Evolutionary conservation across 2,329 filamentous ascomycete species (phyloP).

Genomic region (Fusarium agapanthi): DNA sequence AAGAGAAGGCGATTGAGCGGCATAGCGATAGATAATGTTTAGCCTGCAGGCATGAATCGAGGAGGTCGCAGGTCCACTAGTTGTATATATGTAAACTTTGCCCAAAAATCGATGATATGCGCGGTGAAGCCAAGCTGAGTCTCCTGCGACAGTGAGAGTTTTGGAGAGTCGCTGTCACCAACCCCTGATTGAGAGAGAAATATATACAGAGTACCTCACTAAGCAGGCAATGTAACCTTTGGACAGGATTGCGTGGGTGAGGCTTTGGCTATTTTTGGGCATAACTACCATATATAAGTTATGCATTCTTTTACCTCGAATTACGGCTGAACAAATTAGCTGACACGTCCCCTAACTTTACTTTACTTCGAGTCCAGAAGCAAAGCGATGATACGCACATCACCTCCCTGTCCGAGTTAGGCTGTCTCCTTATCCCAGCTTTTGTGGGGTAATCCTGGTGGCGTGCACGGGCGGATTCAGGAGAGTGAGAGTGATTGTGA

Average conservation of each 20-base stretch:
- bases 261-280: neutral
- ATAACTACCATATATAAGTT: neutral
- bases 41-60: constrained; percentile 14
- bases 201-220: neutral
- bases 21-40: constrained; percentile 44
- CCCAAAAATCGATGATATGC: constrained; percentile 28
- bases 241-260: neutral
- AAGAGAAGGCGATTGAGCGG: constrained; percentile 20
- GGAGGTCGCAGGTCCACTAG: constrained; percentile 27
- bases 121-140: neutral
- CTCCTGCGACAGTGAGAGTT: constrained; percentile 6
- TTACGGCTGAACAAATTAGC: neutral
- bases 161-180: neutral
- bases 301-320: neutral
- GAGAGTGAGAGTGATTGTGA: constrained; percentile 13
- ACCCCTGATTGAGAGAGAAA: neutral
- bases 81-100: constrained; percentile 45
- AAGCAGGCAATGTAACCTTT: neutral
- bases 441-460: constrained; percentile 38
- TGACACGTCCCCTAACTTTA: neutral
- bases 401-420: constrained; percentile 34
- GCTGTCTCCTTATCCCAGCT: constrained; percentile 35
- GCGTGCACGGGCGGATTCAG: constrained; percentile 31
- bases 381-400: constrained; percentile 7
- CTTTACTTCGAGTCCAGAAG: neutral